phyloP scores from a whole-genome alignment of 2,329 filamentous ascomycete genomes.

The Hysterium pulicare region DNA sequence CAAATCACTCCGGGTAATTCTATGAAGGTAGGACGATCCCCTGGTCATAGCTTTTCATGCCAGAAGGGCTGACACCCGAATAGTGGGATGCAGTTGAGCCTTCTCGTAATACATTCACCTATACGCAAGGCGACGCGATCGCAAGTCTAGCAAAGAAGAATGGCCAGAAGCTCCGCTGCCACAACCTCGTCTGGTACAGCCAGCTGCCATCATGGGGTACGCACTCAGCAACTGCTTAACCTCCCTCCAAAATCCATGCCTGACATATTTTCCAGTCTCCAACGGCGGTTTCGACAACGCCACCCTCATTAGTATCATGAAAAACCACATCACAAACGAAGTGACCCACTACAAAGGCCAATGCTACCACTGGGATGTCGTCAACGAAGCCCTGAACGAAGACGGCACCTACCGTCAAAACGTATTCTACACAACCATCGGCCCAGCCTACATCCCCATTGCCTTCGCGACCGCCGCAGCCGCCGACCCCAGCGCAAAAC shows the following conservation, averaged over 20 bases:
- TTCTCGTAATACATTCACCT: conserved; percentile 37
- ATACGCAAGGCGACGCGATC: conserved; percentile 33
- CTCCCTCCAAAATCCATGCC: too few relatives aligned
- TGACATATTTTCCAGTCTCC: too few relatives aligned
- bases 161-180: conserved; percentile 35
- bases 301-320: conserved; percentile 40
- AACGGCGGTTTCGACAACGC: conserved; percentile 37
- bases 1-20: conserved; percentile 23
- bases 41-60: not conserved
- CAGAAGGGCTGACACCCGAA: not conserved
- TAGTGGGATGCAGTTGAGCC: conserved; percentile 40
- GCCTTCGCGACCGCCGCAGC: conserved; percentile 42
- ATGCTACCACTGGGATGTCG: conserved; percentile 41
- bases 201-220: conserved; percentile 44
- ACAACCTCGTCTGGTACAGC: conserved; percentile 42
- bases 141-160: conserved; percentile 34
- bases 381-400: conserved; percentile 44
- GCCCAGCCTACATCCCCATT: conserved; percentile 45
- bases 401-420: conserved; percentile 43
- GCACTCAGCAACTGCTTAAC: conserved; percentile 48
- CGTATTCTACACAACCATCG: conserved; percentile 43
- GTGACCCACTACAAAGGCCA: conserved; percentile 38
- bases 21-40: conserved; percentile 14
- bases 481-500: conserved; percentile 39
- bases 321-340: conserved; percentile 41